Evolutionary conservation across 1,139 yeast genomes (phyloP), one percentile per base, ranked within the genome.

Genomic region (Diutina pseudorugosa): DNA sequence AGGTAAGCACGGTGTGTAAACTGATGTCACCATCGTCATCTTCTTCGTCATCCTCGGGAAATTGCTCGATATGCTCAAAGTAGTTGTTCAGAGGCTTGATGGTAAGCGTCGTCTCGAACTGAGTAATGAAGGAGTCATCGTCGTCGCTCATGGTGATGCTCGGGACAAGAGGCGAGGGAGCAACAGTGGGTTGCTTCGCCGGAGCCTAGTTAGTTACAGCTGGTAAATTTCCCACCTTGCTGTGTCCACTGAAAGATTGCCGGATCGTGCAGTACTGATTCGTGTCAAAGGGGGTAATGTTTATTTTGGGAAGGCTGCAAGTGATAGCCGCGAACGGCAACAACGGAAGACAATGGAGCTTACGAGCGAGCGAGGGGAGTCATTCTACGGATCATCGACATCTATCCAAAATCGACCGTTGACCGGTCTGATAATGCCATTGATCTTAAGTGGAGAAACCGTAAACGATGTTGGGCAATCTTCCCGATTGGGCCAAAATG

Each of bases 41-140:
- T 51, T 63, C 64, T 51, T 62, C 67, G 11, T 43, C n/a, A 16
- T 43, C 47, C 12, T 21, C 19, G n/a, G 36, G 49, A 12, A 23
- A 33, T 27, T 45, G 25, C 6, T 45, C 36, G 8, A 27, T n/a
- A 27, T 45, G 40, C n/a, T 45, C 72, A 43, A 63, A 53, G 51
- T 51, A 54, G 47, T 55, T 55, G 43, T 55, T 52, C 47, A 25
- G 51, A 9, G 47, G 53, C 2, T 59, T 61, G 51, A 57, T 53
- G 30, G 55, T 53, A 50, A 74, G 66, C 1, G 78, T 74, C 4
- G 79, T 74, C 59, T 74, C 79, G 57, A 74, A 74, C 58, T 73
- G 77, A 8, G 77, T 69, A 54, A 74, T 71, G 58, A 74, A 67
- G 47, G 78, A 73, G 55, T 72, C 76, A 57, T 73, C 77, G 55